A percentile compares a stretch with the other conserved stretches of the same genome.
Evolutionary conservation across 2,329 filamentous ascomycete species (phyloP).

Genomic region (Aureobasidium sp.): DNA sequence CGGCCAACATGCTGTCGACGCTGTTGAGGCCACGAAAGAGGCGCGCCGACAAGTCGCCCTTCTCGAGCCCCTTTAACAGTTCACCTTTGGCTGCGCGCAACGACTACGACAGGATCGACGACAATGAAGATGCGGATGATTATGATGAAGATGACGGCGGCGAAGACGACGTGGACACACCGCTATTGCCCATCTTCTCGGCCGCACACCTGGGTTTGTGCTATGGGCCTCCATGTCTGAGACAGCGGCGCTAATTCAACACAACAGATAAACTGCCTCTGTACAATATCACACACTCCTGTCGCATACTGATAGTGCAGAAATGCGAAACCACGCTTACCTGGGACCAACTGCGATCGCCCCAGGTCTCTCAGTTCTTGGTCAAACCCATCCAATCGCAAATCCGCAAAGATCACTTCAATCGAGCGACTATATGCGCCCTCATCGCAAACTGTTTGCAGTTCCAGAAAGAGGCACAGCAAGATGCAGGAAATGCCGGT

Average conservation of each 20-base stretch:
- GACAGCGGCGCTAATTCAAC: neutral
- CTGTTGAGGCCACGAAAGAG: conserved; percentile 29
- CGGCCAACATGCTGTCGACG: conserved; percentile 30
- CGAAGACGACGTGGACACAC: conserved; percentile 40
- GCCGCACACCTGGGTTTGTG: conserved; percentile 64
- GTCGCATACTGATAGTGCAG: conserved; percentile 74
- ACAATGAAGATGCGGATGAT: conserved; percentile 32
- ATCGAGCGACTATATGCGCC: conserved; percentile 77
- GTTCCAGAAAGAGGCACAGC: conserved; percentile 78
- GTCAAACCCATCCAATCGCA: conserved; percentile 92
- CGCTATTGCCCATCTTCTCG: conserved; percentile 71
- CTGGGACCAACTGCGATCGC: conserved; percentile 93
- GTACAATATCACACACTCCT: conserved; percentile 84
- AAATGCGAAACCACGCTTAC: conserved; percentile 86
- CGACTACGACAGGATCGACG: conserved; percentile 19
- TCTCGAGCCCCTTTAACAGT: conserved; percentile 17
- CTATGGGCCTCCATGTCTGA: neutral
- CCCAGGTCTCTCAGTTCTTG: conserved; percentile 90
- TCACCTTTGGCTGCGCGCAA: conserved; percentile 25
- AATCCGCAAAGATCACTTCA: conserved; percentile 76
- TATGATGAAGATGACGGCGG: conserved; percentile 38
- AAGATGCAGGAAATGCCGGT: conserved; percentile 76
- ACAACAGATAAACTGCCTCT: conserved; percentile 73
- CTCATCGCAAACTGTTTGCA: conserved; percentile 91
- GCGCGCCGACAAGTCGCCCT: conserved; percentile 21